Evolutionary conservation across 257 asterid genomes (phyloP).

Genomic region (Solanum dulcamara): DNA sequence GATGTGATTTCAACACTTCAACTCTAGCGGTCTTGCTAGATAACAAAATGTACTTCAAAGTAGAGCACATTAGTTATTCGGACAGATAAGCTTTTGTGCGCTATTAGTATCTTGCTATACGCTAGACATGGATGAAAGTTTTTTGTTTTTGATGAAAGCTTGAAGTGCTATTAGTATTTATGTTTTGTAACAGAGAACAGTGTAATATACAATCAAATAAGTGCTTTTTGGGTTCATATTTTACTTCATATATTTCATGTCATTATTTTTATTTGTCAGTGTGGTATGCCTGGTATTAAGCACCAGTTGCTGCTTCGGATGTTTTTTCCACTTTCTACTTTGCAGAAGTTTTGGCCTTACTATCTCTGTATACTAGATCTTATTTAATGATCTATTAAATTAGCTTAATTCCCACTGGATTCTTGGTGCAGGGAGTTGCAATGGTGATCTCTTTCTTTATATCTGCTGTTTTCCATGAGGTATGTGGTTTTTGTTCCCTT

Average conservation of each 20-base stretch:
- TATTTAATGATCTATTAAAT: neutral
- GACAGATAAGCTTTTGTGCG: neutral
- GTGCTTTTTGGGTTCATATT: neutral
- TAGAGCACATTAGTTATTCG: neutral
- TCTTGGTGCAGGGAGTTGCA: slow-evolving; percentile 58
- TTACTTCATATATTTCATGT: neutral
- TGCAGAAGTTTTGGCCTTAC: neutral
- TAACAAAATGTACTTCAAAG: neutral
- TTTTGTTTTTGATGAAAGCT: neutral
- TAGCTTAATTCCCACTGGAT: neutral
- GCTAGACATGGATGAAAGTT: neutral
- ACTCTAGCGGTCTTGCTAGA: neutral
- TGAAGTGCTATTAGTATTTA: neutral
- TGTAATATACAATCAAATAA: neutral
- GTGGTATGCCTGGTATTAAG: neutral
- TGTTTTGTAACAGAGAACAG: neutral
- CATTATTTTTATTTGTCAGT: neutral
- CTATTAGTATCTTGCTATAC: neutral
- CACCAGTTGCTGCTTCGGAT: neutral
- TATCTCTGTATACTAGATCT: neutral
- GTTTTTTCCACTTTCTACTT: neutral
- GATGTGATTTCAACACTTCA: neutral
- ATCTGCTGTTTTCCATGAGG: slow-evolving; percentile 98
- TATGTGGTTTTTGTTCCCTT: slow-evolving; percentile 8
- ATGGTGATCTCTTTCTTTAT: slow-evolving; percentile 70